A percentile compares a stretch with the other conserved stretches of the same genome.
These are phyloP conservation scores for Claviceps sp. DNA, from an alignment of 2,329 filamentous ascomycete genomes.

Conservation along the genomic window DNA sequence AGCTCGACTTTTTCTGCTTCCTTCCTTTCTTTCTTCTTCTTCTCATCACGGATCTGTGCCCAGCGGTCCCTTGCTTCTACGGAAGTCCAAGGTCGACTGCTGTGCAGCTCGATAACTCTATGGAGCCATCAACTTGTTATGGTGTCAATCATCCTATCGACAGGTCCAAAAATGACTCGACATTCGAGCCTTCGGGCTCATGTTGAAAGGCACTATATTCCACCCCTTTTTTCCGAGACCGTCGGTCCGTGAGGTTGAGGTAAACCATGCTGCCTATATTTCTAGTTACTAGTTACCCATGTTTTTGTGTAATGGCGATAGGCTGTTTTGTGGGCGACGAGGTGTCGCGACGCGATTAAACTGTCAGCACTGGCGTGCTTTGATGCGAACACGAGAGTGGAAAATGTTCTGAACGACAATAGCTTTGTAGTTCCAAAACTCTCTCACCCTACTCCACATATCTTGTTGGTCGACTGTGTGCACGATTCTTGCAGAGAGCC, in stretches of 20 bases:
- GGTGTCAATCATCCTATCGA: conserved; percentile 87
- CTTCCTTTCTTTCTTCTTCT: conserved; percentile 21
- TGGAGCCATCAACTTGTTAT: conserved; percentile 63
- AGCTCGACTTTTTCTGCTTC: conserved; percentile 12
- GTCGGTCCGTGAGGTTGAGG: conserved; percentile 81
- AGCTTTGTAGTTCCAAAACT: too few species aligned
- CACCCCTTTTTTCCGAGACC: conserved; percentile 78
- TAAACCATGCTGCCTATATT: conserved; percentile 54
- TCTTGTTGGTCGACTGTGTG: too few species aligned
- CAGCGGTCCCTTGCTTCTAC: conserved; percentile 52
- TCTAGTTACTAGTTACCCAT: conserved; percentile 4
- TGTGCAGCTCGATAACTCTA: conserved; percentile 73
- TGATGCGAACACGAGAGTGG: too few species aligned
- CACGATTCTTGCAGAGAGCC: too few species aligned
- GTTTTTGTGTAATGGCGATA: neutral
- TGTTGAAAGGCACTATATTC: conserved; percentile 61
- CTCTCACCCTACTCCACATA: too few species aligned
- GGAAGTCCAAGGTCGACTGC: conserved; percentile 54
- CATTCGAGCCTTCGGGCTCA: conserved; percentile 35
- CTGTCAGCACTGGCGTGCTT: too few species aligned
- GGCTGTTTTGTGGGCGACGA: too few species aligned
- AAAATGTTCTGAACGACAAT: too few species aligned
- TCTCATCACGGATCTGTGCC: conserved; percentile 68
- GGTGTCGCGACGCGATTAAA: too few species aligned
- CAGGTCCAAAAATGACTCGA: conserved; percentile 76